Conservation (phyloP, 768 basidiomycete genomes). For the Dacryopinax primogenitus region DNA sequence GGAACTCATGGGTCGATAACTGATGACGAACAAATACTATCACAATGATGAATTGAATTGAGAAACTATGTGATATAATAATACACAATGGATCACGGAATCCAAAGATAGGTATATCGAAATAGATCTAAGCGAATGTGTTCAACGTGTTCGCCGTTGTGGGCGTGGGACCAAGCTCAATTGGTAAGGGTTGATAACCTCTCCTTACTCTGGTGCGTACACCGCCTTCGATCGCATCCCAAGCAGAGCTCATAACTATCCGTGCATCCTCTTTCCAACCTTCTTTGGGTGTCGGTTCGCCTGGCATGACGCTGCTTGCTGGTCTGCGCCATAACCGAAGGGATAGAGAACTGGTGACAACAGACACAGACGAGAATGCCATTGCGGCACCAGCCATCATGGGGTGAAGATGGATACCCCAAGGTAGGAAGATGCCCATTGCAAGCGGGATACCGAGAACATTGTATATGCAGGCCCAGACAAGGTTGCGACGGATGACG, state of each 20-base stretch:
- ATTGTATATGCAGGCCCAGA: slow-evolving; percentile 96
- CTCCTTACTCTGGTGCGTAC: slow-evolving; percentile 28
- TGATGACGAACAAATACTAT: no score
- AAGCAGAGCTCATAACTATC: slow-evolving; percentile 35
- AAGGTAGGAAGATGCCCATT: slow-evolving; percentile 90
- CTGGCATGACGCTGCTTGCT: slow-evolving; percentile 54
- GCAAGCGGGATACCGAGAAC: slow-evolving; percentile 88
- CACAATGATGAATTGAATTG: no score
- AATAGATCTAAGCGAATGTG: background rate
- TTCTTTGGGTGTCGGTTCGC: slow-evolving; percentile 30
- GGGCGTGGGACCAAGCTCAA: background rate
- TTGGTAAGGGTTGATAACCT: slow-evolving; percentile 14
- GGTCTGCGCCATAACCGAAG: slow-evolving; percentile 78
- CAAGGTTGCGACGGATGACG: slow-evolving; percentile 81
- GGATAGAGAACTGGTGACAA: slow-evolving; percentile 78
- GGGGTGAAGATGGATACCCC: slow-evolving; percentile 86
- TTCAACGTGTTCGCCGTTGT: background rate
- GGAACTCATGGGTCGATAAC: background rate
- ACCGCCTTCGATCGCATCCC: slow-evolving; percentile 32
- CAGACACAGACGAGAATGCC: slow-evolving; percentile 94
- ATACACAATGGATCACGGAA: background rate
- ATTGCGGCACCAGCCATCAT: slow-evolving; percentile 99
- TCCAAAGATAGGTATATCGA: background rate
- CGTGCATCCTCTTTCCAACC: slow-evolving; percentile 34
- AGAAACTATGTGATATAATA: background rate